Conservation (phyloP, 176 grass and related monocot genomes). For the Bolboschoenus planiculmis region DNA sequence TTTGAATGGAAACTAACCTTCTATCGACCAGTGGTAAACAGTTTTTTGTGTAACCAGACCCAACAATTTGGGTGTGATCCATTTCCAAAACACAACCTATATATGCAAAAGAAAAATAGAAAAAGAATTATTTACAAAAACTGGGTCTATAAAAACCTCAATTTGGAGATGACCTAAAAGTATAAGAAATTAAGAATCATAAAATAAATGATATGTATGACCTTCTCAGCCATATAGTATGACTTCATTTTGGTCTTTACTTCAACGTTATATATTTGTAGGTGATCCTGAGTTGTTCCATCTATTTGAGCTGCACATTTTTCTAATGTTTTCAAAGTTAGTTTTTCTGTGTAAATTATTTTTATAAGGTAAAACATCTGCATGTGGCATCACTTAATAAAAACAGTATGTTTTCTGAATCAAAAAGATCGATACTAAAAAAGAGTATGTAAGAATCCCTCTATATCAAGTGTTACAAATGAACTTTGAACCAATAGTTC, state of each 20-base stretch:
- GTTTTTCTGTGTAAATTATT: background rate
- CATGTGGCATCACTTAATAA: background rate
- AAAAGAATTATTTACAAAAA: background rate
- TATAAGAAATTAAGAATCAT: background rate
- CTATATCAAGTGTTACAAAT: too few relatives aligned
- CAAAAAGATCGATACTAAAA: too few relatives aligned
- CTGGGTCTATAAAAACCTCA: background rate
- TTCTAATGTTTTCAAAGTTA: background rate
- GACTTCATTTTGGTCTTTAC: constrained; percentile 76
- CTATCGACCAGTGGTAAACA: constrained; percentile 85
- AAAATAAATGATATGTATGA: background rate
- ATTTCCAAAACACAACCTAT: constrained; percentile 84
- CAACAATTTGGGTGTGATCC: constrained; percentile 63
- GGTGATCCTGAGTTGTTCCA: constrained; percentile 67
- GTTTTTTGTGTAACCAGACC: constrained; percentile 53
- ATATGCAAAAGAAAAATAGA: background rate
- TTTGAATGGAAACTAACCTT: constrained; percentile 30
- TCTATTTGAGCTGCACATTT: constrained; percentile 53
- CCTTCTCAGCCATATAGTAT: constrained; percentile 76
- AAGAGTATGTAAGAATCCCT: too few relatives aligned
- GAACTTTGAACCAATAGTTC: too few relatives aligned
- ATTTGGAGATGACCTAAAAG: background rate
- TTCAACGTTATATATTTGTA: constrained; percentile 79
- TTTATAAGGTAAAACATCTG: too few relatives aligned
- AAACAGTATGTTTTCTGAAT: too few relatives aligned